Base-by-base conservation (phyloP, 108 stramenopile species). In the Cylindrotheca fusiformis region DNA sequence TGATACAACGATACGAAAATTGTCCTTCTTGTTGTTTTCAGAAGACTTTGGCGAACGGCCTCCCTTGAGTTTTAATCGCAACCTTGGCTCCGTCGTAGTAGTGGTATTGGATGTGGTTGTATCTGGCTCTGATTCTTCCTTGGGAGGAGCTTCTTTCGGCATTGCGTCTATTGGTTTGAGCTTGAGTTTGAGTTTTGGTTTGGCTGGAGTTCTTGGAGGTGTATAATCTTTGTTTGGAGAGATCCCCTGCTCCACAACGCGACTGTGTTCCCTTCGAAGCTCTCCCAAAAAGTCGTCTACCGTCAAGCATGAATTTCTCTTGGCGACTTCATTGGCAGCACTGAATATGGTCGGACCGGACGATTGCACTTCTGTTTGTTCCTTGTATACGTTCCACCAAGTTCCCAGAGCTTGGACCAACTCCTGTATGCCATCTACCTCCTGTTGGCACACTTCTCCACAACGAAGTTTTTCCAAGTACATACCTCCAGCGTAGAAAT, bases 401-500 rank as follows among this genome's bases (percentile, higher is more conserved):
- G 51, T 24, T 20, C 55, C 51, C 27, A 77, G 36, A 1, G 66
- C 55, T 12, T 72, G 45, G 22, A 68, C 25, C 6, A 77, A 51
- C 4, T 46, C 46, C 14, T 44, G 20, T 27, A 72, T 32, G 3
- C 48, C 63, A 20, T 78, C 58, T 10, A 78, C 30, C 48, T 78
- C 77, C 19, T 63, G 63, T 32, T 60, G 61, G 22, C 59, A 69
- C 14, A 73, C 41, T 28, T 52, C 18, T 1, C 71, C 71, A n/a
- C 18, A 5, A 1, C 63, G 61, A 45, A 79, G 53, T 60, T 70
- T 57, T 20, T 32, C 25, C 30, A 81, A 54, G 33, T 76, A 81
- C 46, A 44, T 41, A 0, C 64, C 75, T 21, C 64, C 82, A 3
- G 74, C 75, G 54, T 82, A 81, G n/a, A 76, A 72, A 22, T 66